These are phyloP conservation scores for Cafeteria roenbergensis DNA, from an alignment of 108 stramenopile genomes.

Conservation along the genomic window DNA sequence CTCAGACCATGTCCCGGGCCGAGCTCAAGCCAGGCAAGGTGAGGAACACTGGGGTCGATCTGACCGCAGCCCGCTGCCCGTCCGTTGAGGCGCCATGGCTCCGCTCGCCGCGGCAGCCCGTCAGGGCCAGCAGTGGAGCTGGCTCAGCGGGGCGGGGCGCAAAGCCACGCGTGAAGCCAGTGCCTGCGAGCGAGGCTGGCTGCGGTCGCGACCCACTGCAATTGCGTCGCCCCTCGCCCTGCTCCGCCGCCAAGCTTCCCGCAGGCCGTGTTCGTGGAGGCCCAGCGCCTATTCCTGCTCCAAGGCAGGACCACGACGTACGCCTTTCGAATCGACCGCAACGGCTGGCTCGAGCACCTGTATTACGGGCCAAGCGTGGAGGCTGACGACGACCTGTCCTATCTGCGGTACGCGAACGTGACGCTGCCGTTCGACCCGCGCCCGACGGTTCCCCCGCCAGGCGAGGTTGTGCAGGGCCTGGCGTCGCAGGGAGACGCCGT, in stretches of 20 bases:
- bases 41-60: no score
- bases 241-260: neutral
- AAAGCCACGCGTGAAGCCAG: neutral
- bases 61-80: no score
- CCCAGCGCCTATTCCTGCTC: neutral
- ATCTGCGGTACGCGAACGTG: slow-evolving; percentile 6
- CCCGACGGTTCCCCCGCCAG: no score
- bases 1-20: no score
- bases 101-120: no score
- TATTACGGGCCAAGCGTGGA: slow-evolving; percentile 5
- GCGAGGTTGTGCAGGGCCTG: no score
- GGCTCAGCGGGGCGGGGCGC: neutral
- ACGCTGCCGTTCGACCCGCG: slow-evolving; percentile 2
- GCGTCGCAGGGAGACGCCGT: neutral
- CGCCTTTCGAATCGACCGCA: slow-evolving; percentile 12
- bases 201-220: neutral
- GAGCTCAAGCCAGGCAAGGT: no score
- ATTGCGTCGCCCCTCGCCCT: neutral
- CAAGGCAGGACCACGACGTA: neutral
- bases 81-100: no score
- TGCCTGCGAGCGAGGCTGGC: neutral
- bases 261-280: neutral
- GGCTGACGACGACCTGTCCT: slow-evolving; percentile 7
- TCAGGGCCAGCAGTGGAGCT: no score
- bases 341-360: slow-evolving; percentile 17